phyloP scores from a whole-genome alignment of 2,329 filamentous ascomycete genomes.

The Exophiala xenobiotica region DNA sequence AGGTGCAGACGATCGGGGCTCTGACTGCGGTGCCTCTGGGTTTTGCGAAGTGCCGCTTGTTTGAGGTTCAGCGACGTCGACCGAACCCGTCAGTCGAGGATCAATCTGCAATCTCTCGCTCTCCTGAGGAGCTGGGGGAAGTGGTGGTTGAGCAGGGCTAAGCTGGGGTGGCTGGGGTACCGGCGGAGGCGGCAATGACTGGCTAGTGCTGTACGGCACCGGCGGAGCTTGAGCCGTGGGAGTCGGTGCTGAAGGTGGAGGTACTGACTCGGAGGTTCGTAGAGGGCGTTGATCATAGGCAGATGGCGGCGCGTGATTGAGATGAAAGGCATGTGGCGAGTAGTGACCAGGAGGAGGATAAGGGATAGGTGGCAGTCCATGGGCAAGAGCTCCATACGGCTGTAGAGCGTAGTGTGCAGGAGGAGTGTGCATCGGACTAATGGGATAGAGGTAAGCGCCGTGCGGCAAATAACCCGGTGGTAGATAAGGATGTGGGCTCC shows the following conservation, averaged over 20 bases:
- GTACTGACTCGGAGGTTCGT: conserved; percentile 34
- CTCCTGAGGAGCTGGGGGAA: conserved; percentile 33
- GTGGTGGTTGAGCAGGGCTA: conserved; percentile 17
- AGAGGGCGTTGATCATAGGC: conserved; percentile 29
- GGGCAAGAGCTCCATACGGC: conserved; percentile 21
- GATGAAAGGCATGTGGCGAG: conserved; percentile 21
- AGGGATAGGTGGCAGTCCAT: conserved; percentile 22
- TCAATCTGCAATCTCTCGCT: conserved; percentile 31
- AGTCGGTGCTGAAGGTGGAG: conserved; percentile 38
- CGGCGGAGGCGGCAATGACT: conserved; percentile 29
- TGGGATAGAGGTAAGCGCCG: conserved; percentile 43
- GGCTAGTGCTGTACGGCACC: conserved; percentile 34
- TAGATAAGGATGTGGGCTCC: conserved; percentile 41
- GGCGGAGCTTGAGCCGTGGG: conserved; percentile 35
- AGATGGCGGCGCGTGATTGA: conserved; percentile 29
- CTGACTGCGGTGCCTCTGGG: conserved; percentile 9
- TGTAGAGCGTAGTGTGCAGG: conserved; percentile 34
- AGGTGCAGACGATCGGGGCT: conserved; percentile 20
- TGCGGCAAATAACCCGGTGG: conserved; percentile 33
- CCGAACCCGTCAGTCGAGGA: conserved; percentile 34
- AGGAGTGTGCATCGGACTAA: conserved; percentile 46
- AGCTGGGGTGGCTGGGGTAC: conserved; percentile 9
- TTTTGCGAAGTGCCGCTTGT: conserved; percentile 7
- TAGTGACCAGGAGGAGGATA: conserved; percentile 20
- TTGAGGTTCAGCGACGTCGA: conserved; percentile 11